A percentile compares a stretch with the other conserved stretches of the same genome.
Evolutionary conservation across 345 rosid species (phyloP).

Genomic region (Cardamine chenopodiifolia): DNA sequence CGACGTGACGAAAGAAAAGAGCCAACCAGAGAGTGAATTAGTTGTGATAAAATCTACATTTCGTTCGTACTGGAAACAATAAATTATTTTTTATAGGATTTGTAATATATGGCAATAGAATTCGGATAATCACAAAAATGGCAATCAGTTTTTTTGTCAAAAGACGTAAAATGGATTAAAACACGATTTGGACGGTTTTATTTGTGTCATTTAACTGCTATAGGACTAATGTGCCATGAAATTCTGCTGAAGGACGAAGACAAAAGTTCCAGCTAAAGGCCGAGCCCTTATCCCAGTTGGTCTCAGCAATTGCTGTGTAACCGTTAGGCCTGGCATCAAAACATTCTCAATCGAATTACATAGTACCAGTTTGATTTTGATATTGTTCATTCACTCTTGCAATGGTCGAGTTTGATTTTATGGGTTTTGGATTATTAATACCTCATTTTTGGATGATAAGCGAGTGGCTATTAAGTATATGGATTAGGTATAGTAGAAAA

Average conservation of each 20-base stretch:
- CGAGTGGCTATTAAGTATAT: not conserved
- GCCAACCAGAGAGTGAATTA: too few relatives aligned
- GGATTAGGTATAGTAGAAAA: not conserved
- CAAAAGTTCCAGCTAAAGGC: not conserved
- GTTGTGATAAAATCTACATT: too few relatives aligned
- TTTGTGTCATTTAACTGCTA: not conserved
- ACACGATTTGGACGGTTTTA: not conserved
- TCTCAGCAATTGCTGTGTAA: too few relatives aligned
- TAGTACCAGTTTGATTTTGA: not conserved
- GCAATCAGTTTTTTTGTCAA: not conserved
- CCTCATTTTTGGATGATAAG: not conserved
- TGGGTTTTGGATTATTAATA: constrained; percentile 14
- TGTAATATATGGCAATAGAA: too few relatives aligned
- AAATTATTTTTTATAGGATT: too few relatives aligned
- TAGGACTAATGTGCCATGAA: not conserved
- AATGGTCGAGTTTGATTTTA: too few relatives aligned
- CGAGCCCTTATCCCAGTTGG: not conserved
- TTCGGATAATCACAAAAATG: too few relatives aligned
- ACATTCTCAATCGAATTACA: too few relatives aligned
- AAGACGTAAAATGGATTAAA: not conserved
- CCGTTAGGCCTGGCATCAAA: too few relatives aligned
- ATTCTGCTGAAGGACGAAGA: not conserved
- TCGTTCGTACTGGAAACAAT: too few relatives aligned
- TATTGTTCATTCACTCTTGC: not conserved
- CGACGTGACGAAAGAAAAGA: too few relatives aligned